These are phyloP conservation scores for Pseudopediastrum boryanum DNA, from an alignment of 139 green algal genomes.

Conservation along the genomic window DNA sequence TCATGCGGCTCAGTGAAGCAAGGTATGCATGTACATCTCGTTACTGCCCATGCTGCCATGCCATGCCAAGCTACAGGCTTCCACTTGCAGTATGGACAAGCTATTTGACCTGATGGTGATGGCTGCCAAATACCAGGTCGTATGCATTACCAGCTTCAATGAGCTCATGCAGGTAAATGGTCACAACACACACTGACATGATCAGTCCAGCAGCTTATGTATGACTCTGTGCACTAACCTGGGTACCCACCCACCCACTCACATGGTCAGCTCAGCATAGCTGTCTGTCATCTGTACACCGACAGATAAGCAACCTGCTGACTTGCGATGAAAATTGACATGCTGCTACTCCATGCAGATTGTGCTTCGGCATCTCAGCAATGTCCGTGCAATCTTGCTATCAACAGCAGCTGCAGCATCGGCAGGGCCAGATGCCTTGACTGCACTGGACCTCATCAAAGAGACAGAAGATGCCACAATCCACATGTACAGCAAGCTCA, in stretches of 20 bases:
- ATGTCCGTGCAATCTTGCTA: slow-evolving; percentile 43
- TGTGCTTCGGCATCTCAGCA: slow-evolving; percentile 55
- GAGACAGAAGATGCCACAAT: slow-evolving; percentile 9
- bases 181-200: not conserved
- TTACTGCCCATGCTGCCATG: not conserved
- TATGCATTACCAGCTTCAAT: slow-evolving; percentile 45
- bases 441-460: slow-evolving; percentile 23
- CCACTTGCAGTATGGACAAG: slow-evolving; percentile 75
- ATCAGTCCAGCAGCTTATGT: not conserved
- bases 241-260: not conserved
- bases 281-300: not conserved
- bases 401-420: not conserved
- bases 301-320: not conserved
- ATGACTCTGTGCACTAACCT: not conserved
- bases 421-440: no score
- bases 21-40: slow-evolving; percentile 42
- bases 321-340: not conserved
- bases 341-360: slow-evolving; percentile 44
- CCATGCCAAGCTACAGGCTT: not conserved
- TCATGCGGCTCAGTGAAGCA: slow-evolving; percentile 74
- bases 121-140: slow-evolving; percentile 78
- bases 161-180: slow-evolving; percentile 53
- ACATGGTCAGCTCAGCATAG: not conserved
- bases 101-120: slow-evolving; percentile 88
- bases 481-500: slow-evolving; percentile 27